Evolutionary conservation across 371 early-diverging fungal species (phyloP), one percentile per base, ranked within the genome.

Genomic region (Haplosporangium sp.): DNA sequence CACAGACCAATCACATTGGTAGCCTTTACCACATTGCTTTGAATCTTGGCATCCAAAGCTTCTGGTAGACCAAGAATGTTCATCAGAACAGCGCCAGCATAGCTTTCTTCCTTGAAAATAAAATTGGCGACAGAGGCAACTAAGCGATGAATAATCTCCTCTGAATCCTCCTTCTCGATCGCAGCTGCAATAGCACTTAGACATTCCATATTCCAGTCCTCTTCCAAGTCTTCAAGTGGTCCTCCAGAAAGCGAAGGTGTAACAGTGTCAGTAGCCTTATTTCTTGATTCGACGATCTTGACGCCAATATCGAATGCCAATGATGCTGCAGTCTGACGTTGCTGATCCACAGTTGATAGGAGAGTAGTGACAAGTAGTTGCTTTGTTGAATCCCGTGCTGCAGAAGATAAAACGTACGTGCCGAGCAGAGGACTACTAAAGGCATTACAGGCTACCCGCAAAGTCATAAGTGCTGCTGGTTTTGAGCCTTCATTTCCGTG

Each of bases 151-250:
- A 83, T 58, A 74, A 82, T 86, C 48, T 81, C 72, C 40, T 87
- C 88, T 69, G 57, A 85, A 72, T 69, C 83, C 83, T 91, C 92
- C 58, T 87, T 87, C 37, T 86, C 83, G 20, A 94, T 67, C 13
- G 90, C 92, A 48, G 88, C 87, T 17, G 85, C 75, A 20, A 91
- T 83, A 0, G 92, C 94, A 50, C 92, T 91, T 9, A 88, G 81
- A 45, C 92, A 69, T 65, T 92, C 92, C 13, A 87, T 83, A 37
- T 85, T 81, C 94, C 94, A 94, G 58, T 92, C 93, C 70, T 91
- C 92, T 65, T 90, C 90, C 27, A 84, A 65, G 4, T 87, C 85
- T 17, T 66, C 72, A 48, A 87, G 77, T 1, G 63, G 59, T 3
- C 67, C 71, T 3, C 75, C 74, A 0, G 74, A 77, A 57, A 78